A percentile compares a stretch with the other conserved stretches of the same genome.
Conservation (phyloP, 2,329 filamentous ascomycete species). For the Ambrosiella cleistominuta region DNA sequence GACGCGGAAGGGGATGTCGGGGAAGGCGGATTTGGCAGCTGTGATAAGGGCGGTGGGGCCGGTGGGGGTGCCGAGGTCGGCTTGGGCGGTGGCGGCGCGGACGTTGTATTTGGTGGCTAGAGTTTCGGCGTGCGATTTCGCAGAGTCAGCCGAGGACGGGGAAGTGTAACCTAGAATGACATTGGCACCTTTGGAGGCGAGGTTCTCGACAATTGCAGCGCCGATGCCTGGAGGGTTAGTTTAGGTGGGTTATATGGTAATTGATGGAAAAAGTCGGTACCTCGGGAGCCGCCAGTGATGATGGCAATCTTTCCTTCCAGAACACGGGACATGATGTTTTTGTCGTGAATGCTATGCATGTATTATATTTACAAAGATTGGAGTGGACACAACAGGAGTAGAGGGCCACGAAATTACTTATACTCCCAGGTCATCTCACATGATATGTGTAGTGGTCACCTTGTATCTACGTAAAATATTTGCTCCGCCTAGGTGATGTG, state of each 20-base stretch:
- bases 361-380: no score
- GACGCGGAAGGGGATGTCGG: conserved; percentile 40
- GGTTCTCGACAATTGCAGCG: conserved; percentile 42
- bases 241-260: neutral
- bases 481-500: no score
- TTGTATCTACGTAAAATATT: no score
- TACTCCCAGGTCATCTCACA: no score
- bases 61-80: conserved; percentile 47
- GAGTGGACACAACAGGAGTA: no score
- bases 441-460: no score
- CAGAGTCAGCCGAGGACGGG: conserved; percentile 21
- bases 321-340: conserved; percentile 22
- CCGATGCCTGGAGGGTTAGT: conserved; percentile 46
- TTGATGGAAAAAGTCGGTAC: conserved; percentile 24
- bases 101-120: conserved; percentile 41
- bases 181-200: conserved; percentile 53
- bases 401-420: no score
- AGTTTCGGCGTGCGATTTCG: conserved; percentile 44
- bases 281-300: conserved; percentile 62
- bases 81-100: conserved; percentile 45
- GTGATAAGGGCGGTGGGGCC: conserved; percentile 43
- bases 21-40: conserved; percentile 40
- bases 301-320: conserved; percentile 65
- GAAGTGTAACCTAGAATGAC: conserved; percentile 54
- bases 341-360: no score